Evolutionary conservation across 305 asterid species (phyloP), one percentile per base, ranked within the genome.

Genomic region (Rubia tinctorum): DNA sequence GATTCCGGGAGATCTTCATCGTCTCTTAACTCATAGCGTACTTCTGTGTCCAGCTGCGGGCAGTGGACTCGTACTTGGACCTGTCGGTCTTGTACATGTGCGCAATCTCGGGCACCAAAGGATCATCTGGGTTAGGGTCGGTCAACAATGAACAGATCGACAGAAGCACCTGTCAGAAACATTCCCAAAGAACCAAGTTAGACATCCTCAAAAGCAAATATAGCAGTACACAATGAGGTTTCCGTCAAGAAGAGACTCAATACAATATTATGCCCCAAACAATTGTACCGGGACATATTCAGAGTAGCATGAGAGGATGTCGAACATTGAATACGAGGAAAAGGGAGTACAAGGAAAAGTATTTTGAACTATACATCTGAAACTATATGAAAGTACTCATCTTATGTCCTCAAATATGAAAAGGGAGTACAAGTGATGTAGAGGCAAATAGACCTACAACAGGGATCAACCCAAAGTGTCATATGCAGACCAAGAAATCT

Each of bases 11-110:
- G 59, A 13, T 3, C 23, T 53, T 53, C 47, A 37, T 65, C 60
- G 1, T 1, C 39, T 66, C 73, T 27, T 80, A 89, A 81, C 96
- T 93, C 96, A 90, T 90, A 13, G 96, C 91, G 62, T 90, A 90
- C 75, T 90, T 90, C 84, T 90, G 96, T 13, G 93, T 85, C 96
- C 96, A 90, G 94, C 93, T 90, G 73, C 96, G 93, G 6, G 96
- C 94, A 56, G 91, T 86, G 63, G 88, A 62, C 90, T 90, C 96
- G 27, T 90, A 90, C 66, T 88, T 90, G 67, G 90, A 66, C 71
- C 90, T 80, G 81, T 90, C 96, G 12, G 91, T 85, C 86, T 90
- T 90, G 81, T 86, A 90, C 96, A 90, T 90, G 66, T 90, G 96
- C 68, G 94, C 96, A 30, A 90, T 90, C 76, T 90, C 96, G 5